A percentile compares a stretch with the other conserved stretches of the same genome.
phyloP scores from a whole-genome alignment of 2,329 filamentous ascomycete species.

The Aspergillus carbonarius region DNA sequence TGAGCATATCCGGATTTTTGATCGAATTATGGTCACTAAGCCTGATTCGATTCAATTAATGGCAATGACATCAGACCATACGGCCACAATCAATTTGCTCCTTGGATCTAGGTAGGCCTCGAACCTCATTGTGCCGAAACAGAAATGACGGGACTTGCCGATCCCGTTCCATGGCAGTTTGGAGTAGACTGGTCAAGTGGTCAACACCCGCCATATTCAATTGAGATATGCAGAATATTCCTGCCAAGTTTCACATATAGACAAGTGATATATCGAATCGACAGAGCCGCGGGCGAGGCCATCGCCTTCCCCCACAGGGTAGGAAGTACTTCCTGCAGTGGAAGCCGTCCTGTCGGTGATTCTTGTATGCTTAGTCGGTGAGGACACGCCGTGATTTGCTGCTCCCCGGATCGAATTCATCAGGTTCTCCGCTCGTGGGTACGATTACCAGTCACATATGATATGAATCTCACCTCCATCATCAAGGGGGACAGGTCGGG shows the following conservation, averaged over 20 bases:
- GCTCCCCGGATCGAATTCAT: not conserved
- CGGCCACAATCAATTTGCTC: not conserved
- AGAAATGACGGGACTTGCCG: conserved; percentile 3
- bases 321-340: not conserved
- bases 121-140: not conserved
- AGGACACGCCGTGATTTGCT: not conserved
- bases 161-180: conserved; percentile 1
- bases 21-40: not conserved
- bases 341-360: not conserved
- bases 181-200: conserved; percentile 1
- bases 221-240: not conserved
- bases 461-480: not conserved
- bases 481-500: not conserved
- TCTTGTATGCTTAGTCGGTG: not conserved
- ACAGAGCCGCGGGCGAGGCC: not conserved
- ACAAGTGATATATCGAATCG: conserved; percentile 3
- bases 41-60: not conserved
- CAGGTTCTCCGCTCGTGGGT: not conserved
- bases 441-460: conserved; percentile 12
- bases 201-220: not conserved
- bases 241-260: conserved; percentile 2
- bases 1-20: not conserved
- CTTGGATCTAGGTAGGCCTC: not conserved
- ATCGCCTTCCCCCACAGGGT: not conserved
- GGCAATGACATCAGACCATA: not conserved